Base-by-base conservation (phyloP, 768 basidiomycete genomes). In the Tricholoma sp. region DNA sequence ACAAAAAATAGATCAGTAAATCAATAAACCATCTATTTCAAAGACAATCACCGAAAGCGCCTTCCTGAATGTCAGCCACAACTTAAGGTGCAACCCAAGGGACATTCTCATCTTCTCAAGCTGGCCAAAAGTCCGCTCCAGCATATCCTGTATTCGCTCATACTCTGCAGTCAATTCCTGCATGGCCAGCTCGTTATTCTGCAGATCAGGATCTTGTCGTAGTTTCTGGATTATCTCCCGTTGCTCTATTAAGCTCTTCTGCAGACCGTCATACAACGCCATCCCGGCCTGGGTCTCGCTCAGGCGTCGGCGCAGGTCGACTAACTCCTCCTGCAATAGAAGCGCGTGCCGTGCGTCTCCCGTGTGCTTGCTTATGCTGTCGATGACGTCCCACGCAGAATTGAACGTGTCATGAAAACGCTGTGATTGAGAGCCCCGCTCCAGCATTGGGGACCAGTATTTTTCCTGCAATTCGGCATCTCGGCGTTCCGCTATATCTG, bases 201-300 rank as follows among this genome's bases (percentile, higher is more conserved):
- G 54, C 4, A 45, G 52, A 27, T 50, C 29, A 4, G 43, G 56
- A 18, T 67, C 61, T 18, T 59, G 24, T 14, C 51, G 54, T 9
- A 68, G 57, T 39, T 59, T 57, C 16, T 57, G 54, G 9, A 63
- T 63, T 24, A 64, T 56, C 52, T 63, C 59, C 43, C 61, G 63
- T 57, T 69, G 69, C 22, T 64, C 59, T 14, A 60, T 59, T n/a
- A 73, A 58, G 27, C 68, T 56, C 31, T 65, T 64, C 47, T 67
- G 64, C 19, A 71, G 59, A 0, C 62, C 54, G 14, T 51, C 56
- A 50, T 69, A 66, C 5, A 73, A 31, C 1, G 70, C 61, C 24
- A 63, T 64, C 14, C 70, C 72, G 5, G 70, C 72, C n/a, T 69
- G 57, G 0, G 72, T 72, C 56, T 72, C 70, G 32, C 66, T 63